phyloP scores from a whole-genome alignment of 345 rosid species.

The Gossypium longicalyx region DNA sequence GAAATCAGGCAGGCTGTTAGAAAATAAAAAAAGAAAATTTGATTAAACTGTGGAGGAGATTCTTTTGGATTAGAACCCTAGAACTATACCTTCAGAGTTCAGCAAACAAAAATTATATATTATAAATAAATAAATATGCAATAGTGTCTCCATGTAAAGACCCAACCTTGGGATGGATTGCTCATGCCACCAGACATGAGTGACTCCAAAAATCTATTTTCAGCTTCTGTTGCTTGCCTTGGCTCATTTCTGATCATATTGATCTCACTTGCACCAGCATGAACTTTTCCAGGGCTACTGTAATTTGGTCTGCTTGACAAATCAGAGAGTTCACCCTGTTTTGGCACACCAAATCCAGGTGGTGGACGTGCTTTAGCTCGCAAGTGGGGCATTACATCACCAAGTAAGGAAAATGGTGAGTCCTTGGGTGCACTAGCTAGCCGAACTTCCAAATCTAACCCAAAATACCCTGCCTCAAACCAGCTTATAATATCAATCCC shows the following conservation, averaged over 20 bases:
- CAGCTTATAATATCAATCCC: conserved; percentile 93
- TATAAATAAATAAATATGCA: background rate
- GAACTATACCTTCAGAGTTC: background rate
- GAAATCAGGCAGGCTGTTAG: background rate
- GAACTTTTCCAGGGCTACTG: conserved; percentile 42
- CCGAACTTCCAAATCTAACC: conserved; percentile 83
- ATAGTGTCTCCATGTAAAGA: background rate
- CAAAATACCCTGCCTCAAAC: conserved; percentile 96
- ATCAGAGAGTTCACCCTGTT: conserved; percentile 58
- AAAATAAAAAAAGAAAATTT: background rate
- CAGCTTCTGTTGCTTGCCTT: conserved; percentile 68
- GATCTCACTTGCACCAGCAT: conserved; percentile 38
- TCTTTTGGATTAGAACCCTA: conserved; percentile 5
- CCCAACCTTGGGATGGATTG: conserved; percentile 47
- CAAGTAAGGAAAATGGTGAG: conserved; percentile 64
- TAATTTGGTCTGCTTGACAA: conserved; percentile 40
- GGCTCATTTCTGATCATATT: conserved; percentile 54
- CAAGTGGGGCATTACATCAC: conserved; percentile 98
- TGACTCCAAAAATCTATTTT: conserved; percentile 88
- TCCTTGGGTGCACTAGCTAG: conserved; percentile 64
- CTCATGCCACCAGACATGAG: conserved; percentile 60
- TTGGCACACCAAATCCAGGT: conserved; percentile 74
- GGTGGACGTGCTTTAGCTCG: conserved; percentile 97
- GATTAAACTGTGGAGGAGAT: background rate
- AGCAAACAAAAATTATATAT: background rate